These are phyloP conservation scores for Cladosporium phlei DNA, from an alignment of 2,329 filamentous ascomycete species.

Conservation along the genomic window DNA sequence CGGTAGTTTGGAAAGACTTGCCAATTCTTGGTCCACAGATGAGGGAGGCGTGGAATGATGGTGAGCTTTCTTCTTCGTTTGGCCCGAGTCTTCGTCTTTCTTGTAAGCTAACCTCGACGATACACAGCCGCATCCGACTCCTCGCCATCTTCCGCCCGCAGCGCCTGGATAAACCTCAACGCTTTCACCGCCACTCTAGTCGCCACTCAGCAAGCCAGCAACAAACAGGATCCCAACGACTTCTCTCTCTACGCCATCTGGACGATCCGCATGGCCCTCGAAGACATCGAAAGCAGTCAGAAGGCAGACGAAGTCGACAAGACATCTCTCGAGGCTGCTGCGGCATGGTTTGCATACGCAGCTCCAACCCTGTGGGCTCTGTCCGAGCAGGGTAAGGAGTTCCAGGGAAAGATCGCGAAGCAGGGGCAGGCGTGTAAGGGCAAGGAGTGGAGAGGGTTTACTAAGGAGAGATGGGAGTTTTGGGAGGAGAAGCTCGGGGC, in stretches of 20 bases:
- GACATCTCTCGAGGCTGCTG: constrained; percentile 23
- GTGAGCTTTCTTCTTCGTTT: too few relatives aligned
- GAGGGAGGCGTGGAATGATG: constrained; percentile 29
- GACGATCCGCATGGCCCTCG: constrained; percentile 28
- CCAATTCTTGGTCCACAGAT: constrained; percentile 28
- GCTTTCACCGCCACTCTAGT: constrained; percentile 27
- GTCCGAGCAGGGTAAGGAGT: constrained; percentile 23
- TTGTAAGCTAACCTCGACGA: too few relatives aligned
- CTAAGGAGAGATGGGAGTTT: constrained; percentile 24
- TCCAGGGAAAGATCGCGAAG: constrained; percentile 28
- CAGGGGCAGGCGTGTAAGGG: constrained; percentile 22
- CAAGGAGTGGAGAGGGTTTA: constrained; percentile 27
- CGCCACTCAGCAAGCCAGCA: constrained; percentile 19
- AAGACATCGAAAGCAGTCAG: constrained; percentile 15
- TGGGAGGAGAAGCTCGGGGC: constrained; percentile 18
- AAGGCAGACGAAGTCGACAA: constrained; percentile 16
- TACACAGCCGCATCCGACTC: constrained; percentile 21
- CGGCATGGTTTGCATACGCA: constrained; percentile 29
- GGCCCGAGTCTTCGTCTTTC: too few relatives aligned
- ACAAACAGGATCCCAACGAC: constrained; percentile 20
- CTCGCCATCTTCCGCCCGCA: constrained; percentile 17
- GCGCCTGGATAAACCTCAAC: constrained; percentile 29
- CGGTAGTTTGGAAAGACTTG: constrained; percentile 27
- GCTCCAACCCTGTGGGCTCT: constrained; percentile 22
- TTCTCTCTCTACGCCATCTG: constrained; percentile 29